Percentiles rank a stretch among this genome's conserved stretches.
phyloP scores from a whole-genome alignment of 2,329 filamentous ascomycete genomes.

The Phoma sp. region DNA sequence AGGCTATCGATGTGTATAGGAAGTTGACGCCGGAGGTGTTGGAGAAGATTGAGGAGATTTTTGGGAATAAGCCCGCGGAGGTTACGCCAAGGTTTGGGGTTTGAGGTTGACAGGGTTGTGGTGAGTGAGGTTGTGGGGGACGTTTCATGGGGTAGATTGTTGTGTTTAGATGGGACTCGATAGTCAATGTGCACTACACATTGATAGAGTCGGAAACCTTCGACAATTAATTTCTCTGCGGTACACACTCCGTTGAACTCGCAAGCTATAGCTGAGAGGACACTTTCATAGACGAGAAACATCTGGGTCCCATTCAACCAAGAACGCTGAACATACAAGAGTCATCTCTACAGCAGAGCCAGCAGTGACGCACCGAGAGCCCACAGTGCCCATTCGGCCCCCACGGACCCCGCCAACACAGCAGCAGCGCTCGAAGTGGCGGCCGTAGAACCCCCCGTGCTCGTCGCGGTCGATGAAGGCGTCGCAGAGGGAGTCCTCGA shows the following conservation, averaged over 20 bases:
- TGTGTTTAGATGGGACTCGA: no score
- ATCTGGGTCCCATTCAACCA: no score
- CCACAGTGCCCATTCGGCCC: not conserved
- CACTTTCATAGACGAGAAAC: no score
- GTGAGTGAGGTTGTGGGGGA: no score
- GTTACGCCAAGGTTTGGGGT: constrained; percentile 33
- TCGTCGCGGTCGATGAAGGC: constrained; percentile 12
- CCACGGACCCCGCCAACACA: not conserved
- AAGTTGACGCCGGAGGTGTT: constrained; percentile 53
- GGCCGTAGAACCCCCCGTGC: not conserved
- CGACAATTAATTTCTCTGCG: no score
- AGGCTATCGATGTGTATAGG: constrained; percentile 53
- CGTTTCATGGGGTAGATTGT: no score
- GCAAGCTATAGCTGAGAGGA: no score
- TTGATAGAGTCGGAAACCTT: no score
- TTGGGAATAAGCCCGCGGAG: constrained; percentile 42
- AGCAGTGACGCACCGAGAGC: not conserved
- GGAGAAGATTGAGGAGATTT: constrained; percentile 49
- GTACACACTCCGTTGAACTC: no score
- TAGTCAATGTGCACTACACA: no score
- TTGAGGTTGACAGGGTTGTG: not conserved
- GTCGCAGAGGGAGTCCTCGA: constrained; percentile 12
- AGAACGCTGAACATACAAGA: no score
- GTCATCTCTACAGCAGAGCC: not conserved
- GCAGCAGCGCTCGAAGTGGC: not conserved